Base-by-base conservation (phyloP, 2,329 filamentous ascomycete species). In the Aureobasidium melanogenum region DNA sequence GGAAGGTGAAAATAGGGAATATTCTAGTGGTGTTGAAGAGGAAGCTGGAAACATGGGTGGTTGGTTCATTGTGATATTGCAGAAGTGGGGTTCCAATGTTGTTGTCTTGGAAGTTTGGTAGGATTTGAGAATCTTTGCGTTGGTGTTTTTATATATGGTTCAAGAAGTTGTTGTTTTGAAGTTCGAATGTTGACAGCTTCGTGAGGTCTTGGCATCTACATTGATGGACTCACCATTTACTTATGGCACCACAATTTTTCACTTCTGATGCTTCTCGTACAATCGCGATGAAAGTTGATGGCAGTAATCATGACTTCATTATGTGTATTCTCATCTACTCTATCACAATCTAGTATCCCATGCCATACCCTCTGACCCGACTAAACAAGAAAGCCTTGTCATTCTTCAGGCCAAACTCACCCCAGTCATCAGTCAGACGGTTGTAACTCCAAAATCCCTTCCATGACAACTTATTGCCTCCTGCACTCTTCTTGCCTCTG, bases 371-470 rank as follows among this genome's bases (percentile, higher is more conserved):
- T 69, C 77, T 82, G 5, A 87, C 84, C 43, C 84, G 71, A 66
- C 80, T 81, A 75, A 84, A 87, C 63, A 83, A 84, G 69, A 81
- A 87, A 1, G 82, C 74, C 63, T 79, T 75, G 71, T 86, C 82
- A 68, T 87, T 84, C 69, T 81, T 82, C 67, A 87, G 68, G 1
- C 77, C 78, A 74, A 97, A 97, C 75, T 89, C 88, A 4, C 81
- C 89, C 88, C 89, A 94, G 74, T 97, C 92, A 71, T 96, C 91
- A 8, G 91, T 96, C 69, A 96, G 74, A 67, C 84, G 83, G 71
- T 97, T 96, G 71, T 95, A 93, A 76, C 87, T 93, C 84, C 90
- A 96, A 71, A 92, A 97, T 0, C 88, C 88, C 68, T 88, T 88
- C 93, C 94, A 99, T 0, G 79, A 77, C 55, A 99, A 75, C 75